Evolutionary conservation across 2,329 filamentous ascomycete species (phyloP), one percentile per base, ranked within the genome.

Genomic region (Lecanicillium sp.): DNA sequence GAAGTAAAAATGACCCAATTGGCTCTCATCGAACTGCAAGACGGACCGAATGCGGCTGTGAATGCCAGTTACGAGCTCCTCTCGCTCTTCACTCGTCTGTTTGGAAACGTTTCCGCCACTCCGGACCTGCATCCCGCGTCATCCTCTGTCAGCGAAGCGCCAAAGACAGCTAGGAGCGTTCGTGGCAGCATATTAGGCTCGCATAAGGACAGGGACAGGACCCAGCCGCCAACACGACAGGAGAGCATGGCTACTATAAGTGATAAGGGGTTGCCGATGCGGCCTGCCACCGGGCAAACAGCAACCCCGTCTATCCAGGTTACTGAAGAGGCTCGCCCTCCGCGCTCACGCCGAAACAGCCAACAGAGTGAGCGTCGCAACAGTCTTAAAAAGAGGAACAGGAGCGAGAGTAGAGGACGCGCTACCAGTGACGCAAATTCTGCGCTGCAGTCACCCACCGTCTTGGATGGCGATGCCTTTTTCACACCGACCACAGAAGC

Each of bases 1-100:
- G 86, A 97, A 59, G 80, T 96, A 44, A 94, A 94, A 59, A 94
- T 97, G 77, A 96, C 90, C 10, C 89, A 97, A 53, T 69, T 98
- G 43, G 75, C 84, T 4, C 72, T 98, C 15, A 62, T 92, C 4
- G 90, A 97, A 60, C 66, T 92, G 13, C 66, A 87, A 4, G 88
- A 96, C 55, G 88, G 88, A 1, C 79, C 88, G 0, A 81, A 87
- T 42, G 77, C 82, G 41, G 90, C 92, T 14, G 86, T 97, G 36
- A 95, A 95, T 55, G 81, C 84, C 44, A 89, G 85, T 55, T 79
- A 87, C 47, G 88, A 96, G 59, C 69, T 98, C 29, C 66, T 98
- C 15, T 79, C 79, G 13, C 68, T 97, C 1, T 98, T 92, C 55
- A 76, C 80, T 3, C 74, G 84, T 45, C 68, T 98, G 0, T 97